These are phyloP conservation scores for Populus tremula DNA, from an alignment of 345 rosid species.

Conservation along the genomic window DNA sequence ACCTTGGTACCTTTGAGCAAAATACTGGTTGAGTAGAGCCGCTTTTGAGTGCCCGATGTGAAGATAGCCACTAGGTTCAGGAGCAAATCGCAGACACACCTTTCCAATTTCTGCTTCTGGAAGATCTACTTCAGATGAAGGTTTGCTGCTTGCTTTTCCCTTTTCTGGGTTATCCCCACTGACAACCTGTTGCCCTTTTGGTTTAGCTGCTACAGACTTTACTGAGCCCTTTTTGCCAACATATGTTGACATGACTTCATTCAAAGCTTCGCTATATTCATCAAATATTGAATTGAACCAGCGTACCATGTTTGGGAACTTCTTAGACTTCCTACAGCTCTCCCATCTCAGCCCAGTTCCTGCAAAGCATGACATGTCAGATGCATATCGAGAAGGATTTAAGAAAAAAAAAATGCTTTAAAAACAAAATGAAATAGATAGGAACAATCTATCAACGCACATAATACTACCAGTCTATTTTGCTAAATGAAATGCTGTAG, in stretches of 20 bases:
- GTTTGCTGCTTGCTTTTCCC: conserved; percentile 44
- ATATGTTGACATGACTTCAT: conserved; percentile 46
- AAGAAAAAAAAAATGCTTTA: not conserved
- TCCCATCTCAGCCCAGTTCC: conserved; percentile 91
- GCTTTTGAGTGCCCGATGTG: conserved; percentile 97
- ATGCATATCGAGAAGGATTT: not conserved
- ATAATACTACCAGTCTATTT: not conserved
- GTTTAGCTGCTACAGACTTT: conserved; percentile 46
- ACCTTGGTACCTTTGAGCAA: conserved; percentile 83
- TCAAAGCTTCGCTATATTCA: conserved; percentile 55
- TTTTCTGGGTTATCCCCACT: conserved; percentile 48
- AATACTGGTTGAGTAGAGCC: conserved; percentile 79
- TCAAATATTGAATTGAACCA: conserved; percentile 77
- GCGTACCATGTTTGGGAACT: conserved; percentile 69
- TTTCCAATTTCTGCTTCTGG: conserved; percentile 80
- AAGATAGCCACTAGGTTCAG: conserved; percentile 96
- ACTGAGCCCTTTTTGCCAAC: conserved; percentile 56
- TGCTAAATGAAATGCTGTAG: not conserved
- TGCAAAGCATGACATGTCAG: conserved; percentile 23
- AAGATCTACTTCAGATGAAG: conserved; percentile 63
- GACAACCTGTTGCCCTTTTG: conserved; percentile 44
- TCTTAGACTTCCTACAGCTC: conserved; percentile 84
- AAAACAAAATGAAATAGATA: not conserved
- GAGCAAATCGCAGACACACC: conserved; percentile 84
- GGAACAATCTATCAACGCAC: not conserved